A percentile compares a stretch with the other conserved stretches of the same genome.
Evolutionary conservation across 768 basidiomycete species (phyloP).

Genomic region (Lactifluus volemus): DNA sequence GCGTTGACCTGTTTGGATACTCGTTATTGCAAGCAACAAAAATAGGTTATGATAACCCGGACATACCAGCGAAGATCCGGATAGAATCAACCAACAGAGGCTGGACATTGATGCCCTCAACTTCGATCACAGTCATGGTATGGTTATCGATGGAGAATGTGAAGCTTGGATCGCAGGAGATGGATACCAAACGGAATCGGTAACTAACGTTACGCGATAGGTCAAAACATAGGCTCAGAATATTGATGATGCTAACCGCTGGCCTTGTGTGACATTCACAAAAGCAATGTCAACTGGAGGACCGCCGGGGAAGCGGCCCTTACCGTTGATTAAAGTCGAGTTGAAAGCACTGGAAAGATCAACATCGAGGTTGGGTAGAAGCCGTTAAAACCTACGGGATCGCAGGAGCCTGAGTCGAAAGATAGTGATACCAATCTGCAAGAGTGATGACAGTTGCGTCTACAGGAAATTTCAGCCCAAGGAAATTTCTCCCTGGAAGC

Average conservation of each 20-base stretch:
- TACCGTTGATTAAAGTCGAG: constrained; percentile 45
- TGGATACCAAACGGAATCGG: constrained; percentile 19
- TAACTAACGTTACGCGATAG: constrained; percentile 3
- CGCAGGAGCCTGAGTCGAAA: constrained; percentile 28
- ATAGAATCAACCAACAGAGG: constrained; percentile 33
- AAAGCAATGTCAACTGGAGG: constrained; percentile 36
- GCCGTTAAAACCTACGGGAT: background rate
- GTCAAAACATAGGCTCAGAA: background rate
- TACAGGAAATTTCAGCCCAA: constrained; percentile 12
- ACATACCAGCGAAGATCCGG: constrained; percentile 34
- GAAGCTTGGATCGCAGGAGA: constrained; percentile 29
- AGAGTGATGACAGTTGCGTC: constrained; percentile 41
- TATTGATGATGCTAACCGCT: constrained; percentile 10
- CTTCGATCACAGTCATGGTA: constrained; percentile 35
- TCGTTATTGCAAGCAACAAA: background rate
- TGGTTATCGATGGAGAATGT: constrained; percentile 33
- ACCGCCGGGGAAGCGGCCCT: constrained; percentile 36
- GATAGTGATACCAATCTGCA: constrained; percentile 38
- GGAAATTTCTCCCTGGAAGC: background rate
- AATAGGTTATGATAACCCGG: background rate
- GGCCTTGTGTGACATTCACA: constrained; percentile 33
- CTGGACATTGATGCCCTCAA: constrained; percentile 28
- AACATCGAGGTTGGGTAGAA: background rate
- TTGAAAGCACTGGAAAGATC: constrained; percentile 22
- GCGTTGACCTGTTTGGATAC: constrained; percentile 17